Evolutionary conservation across 2,329 filamentous ascomycete species (phyloP).

Genomic region (Cordyceps tenuipes): DNA sequence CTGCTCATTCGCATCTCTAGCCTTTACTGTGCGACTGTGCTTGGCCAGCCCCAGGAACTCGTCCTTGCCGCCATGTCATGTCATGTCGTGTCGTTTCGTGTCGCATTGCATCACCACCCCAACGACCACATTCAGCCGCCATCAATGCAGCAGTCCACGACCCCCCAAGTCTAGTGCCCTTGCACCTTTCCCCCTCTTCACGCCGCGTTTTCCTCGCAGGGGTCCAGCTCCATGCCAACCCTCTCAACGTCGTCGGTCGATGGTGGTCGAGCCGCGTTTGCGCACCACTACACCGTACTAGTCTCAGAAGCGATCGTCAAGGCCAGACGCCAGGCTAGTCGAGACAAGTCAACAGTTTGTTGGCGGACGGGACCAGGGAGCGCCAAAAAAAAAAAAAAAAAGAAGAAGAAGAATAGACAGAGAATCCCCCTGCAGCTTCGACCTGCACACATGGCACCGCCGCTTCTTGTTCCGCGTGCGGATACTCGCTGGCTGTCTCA

Average conservation of each 20-base stretch:
- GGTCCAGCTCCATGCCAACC: neutral
- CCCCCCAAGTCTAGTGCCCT: neutral
- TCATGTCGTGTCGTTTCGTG: too few relatives aligned
- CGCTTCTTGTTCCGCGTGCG: neutral
- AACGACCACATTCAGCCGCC: too few relatives aligned
- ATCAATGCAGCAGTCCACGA: too few relatives aligned
- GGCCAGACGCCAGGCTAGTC: neutral
- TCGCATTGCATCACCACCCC: too few relatives aligned
- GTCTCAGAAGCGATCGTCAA: constrained; percentile 5
- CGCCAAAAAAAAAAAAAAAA: neutral
- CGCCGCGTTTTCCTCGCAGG: neutral
- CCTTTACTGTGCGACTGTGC: neutral
- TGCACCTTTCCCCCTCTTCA: neutral
- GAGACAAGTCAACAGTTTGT: neutral
- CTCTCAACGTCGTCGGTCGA: too few relatives aligned
- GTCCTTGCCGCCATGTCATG: too few relatives aligned
- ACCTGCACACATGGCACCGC: neutral
- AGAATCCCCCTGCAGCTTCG: neutral
- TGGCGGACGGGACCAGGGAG: neutral
- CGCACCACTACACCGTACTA: neutral
- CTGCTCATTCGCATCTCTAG: too few relatives aligned
- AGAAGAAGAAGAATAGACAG: neutral
- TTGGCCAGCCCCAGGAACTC: neutral
- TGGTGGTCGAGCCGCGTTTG: constrained; percentile 1
- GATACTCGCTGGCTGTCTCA: constrained; percentile 1